These are phyloP conservation scores for Primulina tabacum DNA, from an alignment of 257 asterid species.

Conservation along the genomic window DNA sequence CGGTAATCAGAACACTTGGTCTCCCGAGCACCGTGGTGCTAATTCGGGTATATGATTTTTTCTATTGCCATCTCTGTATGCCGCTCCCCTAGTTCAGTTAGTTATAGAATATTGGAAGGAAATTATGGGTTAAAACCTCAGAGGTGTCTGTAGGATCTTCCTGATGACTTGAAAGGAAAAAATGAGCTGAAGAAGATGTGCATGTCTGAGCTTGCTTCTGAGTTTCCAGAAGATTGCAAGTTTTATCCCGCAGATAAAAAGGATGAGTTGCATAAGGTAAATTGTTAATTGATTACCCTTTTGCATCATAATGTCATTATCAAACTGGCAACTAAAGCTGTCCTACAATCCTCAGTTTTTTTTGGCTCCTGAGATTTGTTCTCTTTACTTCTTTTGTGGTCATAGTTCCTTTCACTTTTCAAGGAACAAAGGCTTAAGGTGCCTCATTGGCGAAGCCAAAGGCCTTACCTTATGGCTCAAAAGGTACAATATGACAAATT, in stretches of 20 bases:
- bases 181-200: no score
- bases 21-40: slow-evolving; percentile 90
- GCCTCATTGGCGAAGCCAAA: slow-evolving; percentile 88
- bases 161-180: slow-evolving; percentile 35
- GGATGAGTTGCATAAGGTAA: slow-evolving; percentile 90
- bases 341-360: slow-evolving; percentile 11
- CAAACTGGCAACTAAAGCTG: not conserved
- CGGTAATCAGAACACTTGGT: slow-evolving; percentile 83
- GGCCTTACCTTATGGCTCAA: slow-evolving; percentile 81
- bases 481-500: slow-evolving; percentile 43
- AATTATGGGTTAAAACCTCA: slow-evolving; percentile 5
- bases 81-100: not conserved
- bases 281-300: slow-evolving; percentile 11
- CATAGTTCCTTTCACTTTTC: slow-evolving; percentile 71
- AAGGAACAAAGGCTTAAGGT: slow-evolving; percentile 79
- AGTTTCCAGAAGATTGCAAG: slow-evolving; percentile 91
- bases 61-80: slow-evolving; percentile 11
- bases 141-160: slow-evolving; percentile 57
- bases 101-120: slow-evolving; percentile 10
- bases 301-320: not conserved
- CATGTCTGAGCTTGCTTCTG: slow-evolving; percentile 19
- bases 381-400: slow-evolving; percentile 22
- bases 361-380: slow-evolving; percentile 4
- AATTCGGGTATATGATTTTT: slow-evolving; percentile 62
- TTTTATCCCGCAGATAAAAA: slow-evolving; percentile 77